Evolutionary conservation across 2,329 filamentous ascomycete genomes (phyloP), one percentile per base, ranked within the genome.

Genomic region (Tothia fuscella): DNA sequence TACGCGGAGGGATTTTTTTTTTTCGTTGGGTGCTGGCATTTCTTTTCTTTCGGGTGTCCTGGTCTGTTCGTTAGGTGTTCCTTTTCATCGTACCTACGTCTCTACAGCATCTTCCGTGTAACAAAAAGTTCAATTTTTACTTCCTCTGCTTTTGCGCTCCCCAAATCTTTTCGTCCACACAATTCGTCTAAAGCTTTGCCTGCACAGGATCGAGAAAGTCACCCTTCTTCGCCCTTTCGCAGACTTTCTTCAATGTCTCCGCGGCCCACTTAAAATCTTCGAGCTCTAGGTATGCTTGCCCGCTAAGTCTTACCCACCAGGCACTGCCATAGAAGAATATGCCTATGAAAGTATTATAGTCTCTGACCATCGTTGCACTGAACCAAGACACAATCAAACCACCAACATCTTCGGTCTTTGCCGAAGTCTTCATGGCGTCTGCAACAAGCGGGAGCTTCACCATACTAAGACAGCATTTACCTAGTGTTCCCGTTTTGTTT

Each of bases 241-340:
- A 77, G 4, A 82, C 50, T 25, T 65, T 62, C 54, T 73, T 71
- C 52, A 91, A 57, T 6, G 71, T 63, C 38, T 65, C 55, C 0
- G 70, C 83, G 3, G 72, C 70, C 72, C 74, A 83, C 55, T 80
- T 74, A 54, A 91, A 94, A 58, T 95, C 87, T 10, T 68, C 68
- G 48, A 80, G 56, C 20, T 85, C 84, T n/a, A 95, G 61, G 56
- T 91, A 96, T 0, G 91, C 72, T 66, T 94, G 87, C 12, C 75
- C 84, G 55, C 82, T 87, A 36, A 93, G 53, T 37, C 89, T 66
- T 0, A 71, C 67, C 82, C 82, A 94, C 56, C 79, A 72, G 41
- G 68, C 67, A 0, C 70, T 71, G 0, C 62, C 68, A 49, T 87
- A 76, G 6, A 70, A 59, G 44, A 76, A 76, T 3, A 82, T 54